A percentile compares a stretch with the other conserved stretches of the same genome.
These are phyloP conservation scores for Penicillium diatomitis DNA, from an alignment of 495 filamentous ascomycete species.

Conservation along the genomic window DNA sequence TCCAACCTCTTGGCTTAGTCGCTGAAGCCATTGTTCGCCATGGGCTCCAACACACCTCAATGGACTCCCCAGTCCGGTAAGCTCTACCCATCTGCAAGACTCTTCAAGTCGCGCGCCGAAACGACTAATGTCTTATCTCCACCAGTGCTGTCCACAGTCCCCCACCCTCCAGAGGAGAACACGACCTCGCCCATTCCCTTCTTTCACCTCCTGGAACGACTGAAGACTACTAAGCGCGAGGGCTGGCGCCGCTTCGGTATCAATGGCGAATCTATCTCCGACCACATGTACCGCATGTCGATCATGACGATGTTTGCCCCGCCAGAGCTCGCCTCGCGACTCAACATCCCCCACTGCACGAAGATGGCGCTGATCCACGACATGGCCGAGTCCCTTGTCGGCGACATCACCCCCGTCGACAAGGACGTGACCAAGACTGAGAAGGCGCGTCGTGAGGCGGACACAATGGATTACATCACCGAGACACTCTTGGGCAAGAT, in stretches of 20 bases:
- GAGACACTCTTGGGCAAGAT: conserved; percentile 62
- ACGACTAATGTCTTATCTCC: background rate
- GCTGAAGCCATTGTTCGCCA: conserved; percentile 3
- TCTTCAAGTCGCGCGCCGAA: no score
- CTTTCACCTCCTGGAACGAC: conserved; percentile 82
- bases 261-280: conserved; percentile 74
- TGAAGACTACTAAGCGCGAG: conserved; percentile 93
- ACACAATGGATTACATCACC: conserved; percentile 85
- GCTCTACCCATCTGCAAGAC: background rate
- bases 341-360: conserved; percentile 78
- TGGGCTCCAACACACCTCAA: conserved; percentile 27
- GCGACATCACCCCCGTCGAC: conserved; percentile 92
- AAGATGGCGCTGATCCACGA: conserved; percentile 94
- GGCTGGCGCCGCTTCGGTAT: conserved; percentile 90
- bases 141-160: conserved; percentile 39
- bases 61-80: conserved; percentile 25
- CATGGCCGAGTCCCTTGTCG: conserved; percentile 92
- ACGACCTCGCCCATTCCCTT: conserved; percentile 74
- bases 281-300: conserved; percentile 99
- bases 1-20: background rate
- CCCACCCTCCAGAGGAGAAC: conserved; percentile 45
- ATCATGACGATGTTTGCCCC: conserved; percentile 94
- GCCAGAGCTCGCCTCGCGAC: conserved; percentile 50
- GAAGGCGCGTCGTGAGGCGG: conserved; percentile 76
- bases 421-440: conserved; percentile 48